Evolutionary conservation across 2,329 filamentous ascomycete genomes (phyloP).

Genomic region (Monosporascus sp.): DNA sequence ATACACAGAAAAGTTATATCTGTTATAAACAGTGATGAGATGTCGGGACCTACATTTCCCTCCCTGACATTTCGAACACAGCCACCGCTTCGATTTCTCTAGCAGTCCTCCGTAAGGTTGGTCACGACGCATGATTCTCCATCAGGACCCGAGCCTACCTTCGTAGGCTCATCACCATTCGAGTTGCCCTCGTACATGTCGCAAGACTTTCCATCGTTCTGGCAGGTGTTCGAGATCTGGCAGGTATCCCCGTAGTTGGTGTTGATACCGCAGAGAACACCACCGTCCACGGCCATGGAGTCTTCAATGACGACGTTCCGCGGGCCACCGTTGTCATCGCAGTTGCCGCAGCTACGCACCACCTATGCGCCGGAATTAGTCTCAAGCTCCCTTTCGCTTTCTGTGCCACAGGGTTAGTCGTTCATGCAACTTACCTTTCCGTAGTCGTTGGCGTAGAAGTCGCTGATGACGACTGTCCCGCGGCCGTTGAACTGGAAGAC

Average conservation of each 20-base stretch:
- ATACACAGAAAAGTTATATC: no score
- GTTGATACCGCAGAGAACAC: conserved; percentile 43
- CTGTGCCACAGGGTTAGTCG: not conserved
- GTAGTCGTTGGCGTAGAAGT: conserved; percentile 37
- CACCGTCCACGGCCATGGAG: conserved; percentile 35
- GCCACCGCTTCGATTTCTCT: not conserved
- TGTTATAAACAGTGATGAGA: no score
- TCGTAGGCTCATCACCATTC: conserved; percentile 12
- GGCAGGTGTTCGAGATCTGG: conserved; percentile 35
- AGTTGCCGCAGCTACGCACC: conserved; percentile 46
- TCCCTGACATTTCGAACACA: not conserved
- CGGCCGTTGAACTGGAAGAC: conserved; percentile 37
- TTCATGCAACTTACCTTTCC: conserved; percentile 30
- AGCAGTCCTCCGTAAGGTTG: not conserved
- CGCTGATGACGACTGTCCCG: conserved; percentile 32
- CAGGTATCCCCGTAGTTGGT: conserved; percentile 45
- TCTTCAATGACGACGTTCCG: conserved; percentile 40
- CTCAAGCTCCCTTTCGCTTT: not conserved
- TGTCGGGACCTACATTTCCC: no score
- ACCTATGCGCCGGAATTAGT: conserved; percentile 16
- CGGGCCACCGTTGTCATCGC: conserved; percentile 32
- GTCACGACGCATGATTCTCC: not conserved
- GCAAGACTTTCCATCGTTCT: conserved; percentile 30
- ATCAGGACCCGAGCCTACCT: conserved; percentile 9
- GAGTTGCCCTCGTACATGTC: conserved; percentile 19